Evolutionary conservation across 1,139 yeast species (phyloP), one percentile per base, ranked within the genome.

Genomic region (Pichia terricola): DNA sequence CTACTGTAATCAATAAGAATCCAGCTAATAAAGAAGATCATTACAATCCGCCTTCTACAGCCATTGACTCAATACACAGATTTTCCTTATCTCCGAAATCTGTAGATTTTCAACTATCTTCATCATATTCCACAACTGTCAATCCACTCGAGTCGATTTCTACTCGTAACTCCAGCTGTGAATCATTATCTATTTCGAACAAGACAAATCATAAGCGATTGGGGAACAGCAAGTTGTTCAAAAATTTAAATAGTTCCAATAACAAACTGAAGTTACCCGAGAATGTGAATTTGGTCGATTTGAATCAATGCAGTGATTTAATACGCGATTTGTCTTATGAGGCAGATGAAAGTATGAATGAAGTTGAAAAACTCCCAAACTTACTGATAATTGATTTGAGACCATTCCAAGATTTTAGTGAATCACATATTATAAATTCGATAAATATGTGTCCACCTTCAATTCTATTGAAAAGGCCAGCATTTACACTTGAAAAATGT

Each of bases 401-500:
- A 40, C 74, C 79, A 1, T 75, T 73, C 53, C 70, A 77, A n/a
- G 80, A 75, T 40, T 75, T 61, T 52, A 67, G 72, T 42, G 70
- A 67, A 47, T 55, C 65, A 4, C 80, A 74, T 50, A 55, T 75
- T n/a, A 49, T 50, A 4, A 64, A 68, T 38, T 65, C 80, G 4
- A 62, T 75, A 41, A 75, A 75, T 52, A 63, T 75, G n/a, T 73
- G 79, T 50, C 61, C 75, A 34, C 80, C 80, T 2, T 72, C 77
- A 36, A 75, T 80, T 1, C 60, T 75, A 28, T 59, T 75, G 42
- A 73, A 69, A 53, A 60, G 81, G 45, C 54, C 67, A 22, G 72
- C 71, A 39, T 75, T 73, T 51, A 68, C 69, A n/a, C 60, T 75
- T 41, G 60, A 60, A 31, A 64, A 75, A 46, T 74, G 79, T 51